Evolutionary conservation across 768 basidiomycete species (phyloP), one percentile per base, ranked within the genome.

Genomic region (Psilocybe cubensis): DNA sequence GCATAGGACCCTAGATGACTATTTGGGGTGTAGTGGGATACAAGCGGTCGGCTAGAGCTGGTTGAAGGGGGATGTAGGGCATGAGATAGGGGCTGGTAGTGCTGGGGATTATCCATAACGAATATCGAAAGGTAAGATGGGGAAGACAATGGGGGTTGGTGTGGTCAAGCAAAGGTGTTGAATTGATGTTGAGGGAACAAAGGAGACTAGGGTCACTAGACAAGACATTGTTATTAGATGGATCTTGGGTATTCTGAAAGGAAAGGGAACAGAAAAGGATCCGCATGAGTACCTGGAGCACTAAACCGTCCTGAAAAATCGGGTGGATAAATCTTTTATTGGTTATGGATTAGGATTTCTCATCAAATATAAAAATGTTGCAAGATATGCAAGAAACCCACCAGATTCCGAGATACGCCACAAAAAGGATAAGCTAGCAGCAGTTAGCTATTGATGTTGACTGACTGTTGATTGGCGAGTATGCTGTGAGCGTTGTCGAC

Each of bases 81-180:
- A 76, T 90, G 87, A 54, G 89, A 92, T 64, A 92, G 80, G 24
- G 90, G 87, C 60, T 90, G 89, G 74, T 92, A 89, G 60, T 88
- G 87, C 69, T 91, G 88, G 54, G 88, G 87, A 70, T 89, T 89
- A 73, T 89, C 80, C 82, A 83, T 83, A 49, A 54, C 38, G 44
- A 43, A 48, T 49, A 51, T 59, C 33, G 58, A 42, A 20, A 49
- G 25, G 40, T 28, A 61, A 43, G 14, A 52, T 48, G 38, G 54
- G 49, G 43, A 51, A 55, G 28, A 43, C 50, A 56, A 44, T 48
- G 42, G 52, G 54, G 52, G 58, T 60, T 50, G 52, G 44, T 54
- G 43, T 40, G 38, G 31, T 11, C 28, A 40, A 31, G 27, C 27
- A 52, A 38, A 18, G 45, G 24, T 27, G 46, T 50, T 28, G 40